A percentile compares a stretch with the other conserved stretches of the same genome.
phyloP scores from a whole-genome alignment of 148 eudicot genomes.

The Chenopodium berlandieri region DNA sequence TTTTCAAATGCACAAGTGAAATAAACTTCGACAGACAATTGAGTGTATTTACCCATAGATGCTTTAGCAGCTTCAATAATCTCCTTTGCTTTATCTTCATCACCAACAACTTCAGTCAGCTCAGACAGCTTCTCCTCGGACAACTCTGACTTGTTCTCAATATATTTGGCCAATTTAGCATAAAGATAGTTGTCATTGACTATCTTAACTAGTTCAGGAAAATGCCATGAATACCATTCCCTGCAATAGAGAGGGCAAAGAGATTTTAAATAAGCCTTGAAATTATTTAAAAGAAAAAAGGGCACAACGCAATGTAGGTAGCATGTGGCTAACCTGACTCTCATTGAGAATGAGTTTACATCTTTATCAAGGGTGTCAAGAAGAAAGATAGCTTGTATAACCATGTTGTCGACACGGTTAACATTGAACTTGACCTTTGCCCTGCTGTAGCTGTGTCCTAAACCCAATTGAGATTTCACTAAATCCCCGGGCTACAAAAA shows the following conservation, averaged over 20 bases:
- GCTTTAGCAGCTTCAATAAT: slow-evolving; percentile 95
- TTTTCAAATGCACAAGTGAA: background rate
- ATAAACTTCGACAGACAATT: background rate
- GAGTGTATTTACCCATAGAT: slow-evolving; percentile 68
- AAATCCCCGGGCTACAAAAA: slow-evolving; percentile 74
- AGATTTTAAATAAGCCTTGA: background rate
- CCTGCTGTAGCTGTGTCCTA: slow-evolving; percentile 95
- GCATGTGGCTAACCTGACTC: slow-evolving; percentile 75
- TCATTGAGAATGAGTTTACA: slow-evolving; percentile 86
- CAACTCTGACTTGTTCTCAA: slow-evolving; percentile 75
- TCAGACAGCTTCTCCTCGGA: slow-evolving; percentile 70
- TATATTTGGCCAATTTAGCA: slow-evolving; percentile 72
- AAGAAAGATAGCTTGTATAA: slow-evolving; percentile 92
- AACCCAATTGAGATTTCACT: slow-evolving; percentile 97
- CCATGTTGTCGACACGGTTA: slow-evolving; percentile 97
- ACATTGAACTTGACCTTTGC: slow-evolving; percentile 99
- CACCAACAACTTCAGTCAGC: slow-evolving; percentile 78
- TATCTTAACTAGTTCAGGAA: slow-evolving; percentile 88
- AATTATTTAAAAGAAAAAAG: background rate
- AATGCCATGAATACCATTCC: slow-evolving; percentile 98
- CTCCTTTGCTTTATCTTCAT: slow-evolving; percentile 98
- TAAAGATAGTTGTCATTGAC: slow-evolving; percentile 88
- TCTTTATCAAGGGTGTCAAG: slow-evolving; percentile 98
- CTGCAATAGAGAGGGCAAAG: slow-evolving; percentile 35
- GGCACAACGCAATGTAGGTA: background rate